Percentiles rank a stretch among this genome's conserved stretches.
These are phyloP conservation scores for Claviceps sp. DNA, from an alignment of 2,329 filamentous ascomycete genomes.

Conservation along the genomic window DNA sequence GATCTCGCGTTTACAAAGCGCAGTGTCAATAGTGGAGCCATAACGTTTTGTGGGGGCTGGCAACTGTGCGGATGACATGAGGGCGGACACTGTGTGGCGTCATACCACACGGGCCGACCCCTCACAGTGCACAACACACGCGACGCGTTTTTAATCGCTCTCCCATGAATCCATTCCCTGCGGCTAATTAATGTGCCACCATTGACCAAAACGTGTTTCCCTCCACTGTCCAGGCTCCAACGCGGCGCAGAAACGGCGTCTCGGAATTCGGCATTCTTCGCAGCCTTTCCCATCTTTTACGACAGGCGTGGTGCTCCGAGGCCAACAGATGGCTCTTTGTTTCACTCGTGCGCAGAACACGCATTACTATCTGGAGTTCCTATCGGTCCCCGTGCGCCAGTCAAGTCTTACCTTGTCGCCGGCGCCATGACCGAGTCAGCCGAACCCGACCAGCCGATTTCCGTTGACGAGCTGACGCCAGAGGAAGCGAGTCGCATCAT, in stretches of 20 bases:
- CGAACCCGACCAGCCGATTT: conserved; percentile 29
- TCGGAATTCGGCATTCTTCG: conserved; percentile 25
- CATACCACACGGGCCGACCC: too few species aligned
- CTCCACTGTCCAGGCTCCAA: background rate
- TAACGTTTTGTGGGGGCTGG: too few species aligned
- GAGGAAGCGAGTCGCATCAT: conserved; percentile 57
- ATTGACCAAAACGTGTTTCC: background rate
- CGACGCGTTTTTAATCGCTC: too few species aligned
- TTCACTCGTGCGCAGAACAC: background rate
- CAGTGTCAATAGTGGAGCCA: too few species aligned
- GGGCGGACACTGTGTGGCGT: too few species aligned
- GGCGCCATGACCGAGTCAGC: conserved; percentile 30
- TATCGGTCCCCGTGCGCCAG: background rate
- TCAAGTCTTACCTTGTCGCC: background rate
- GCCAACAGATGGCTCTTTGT: background rate
- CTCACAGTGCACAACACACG: background rate
- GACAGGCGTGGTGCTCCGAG: background rate
- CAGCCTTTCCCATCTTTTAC: conserved; percentile 7
- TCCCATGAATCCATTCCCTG: too few species aligned
- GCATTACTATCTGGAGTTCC: background rate
- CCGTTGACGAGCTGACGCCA: conserved; percentile 44
- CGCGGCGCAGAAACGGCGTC: conserved; percentile 15
- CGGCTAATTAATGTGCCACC: background rate
- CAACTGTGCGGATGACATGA: too few species aligned
- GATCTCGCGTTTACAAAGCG: too few species aligned